A percentile compares a stretch with the other conserved stretches of the same genome.
phyloP scores from a whole-genome alignment of 202 grass and related monocot genomes.

The Thinopyrum obtusiflorum region DNA sequence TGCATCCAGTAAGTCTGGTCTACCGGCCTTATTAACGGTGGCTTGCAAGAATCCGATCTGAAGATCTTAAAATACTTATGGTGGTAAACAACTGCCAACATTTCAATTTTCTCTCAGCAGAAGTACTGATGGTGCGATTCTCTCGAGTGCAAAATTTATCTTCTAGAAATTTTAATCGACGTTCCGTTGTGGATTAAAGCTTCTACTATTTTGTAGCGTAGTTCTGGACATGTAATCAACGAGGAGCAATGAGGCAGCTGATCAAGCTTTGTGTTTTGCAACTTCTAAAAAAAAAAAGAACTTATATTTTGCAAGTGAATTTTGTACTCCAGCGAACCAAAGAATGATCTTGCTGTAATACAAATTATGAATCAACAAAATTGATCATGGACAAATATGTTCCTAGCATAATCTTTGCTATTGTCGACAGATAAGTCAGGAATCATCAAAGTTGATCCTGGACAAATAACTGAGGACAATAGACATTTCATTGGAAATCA shows the following conservation, averaged over 20 bases:
- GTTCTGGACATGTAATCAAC: not conserved
- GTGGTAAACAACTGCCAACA: not conserved
- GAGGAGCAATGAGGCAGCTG: not conserved
- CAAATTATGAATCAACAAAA: no score
- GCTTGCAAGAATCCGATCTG: slow-evolving; percentile 38
- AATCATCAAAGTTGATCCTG: not conserved
- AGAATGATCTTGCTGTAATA: no score
- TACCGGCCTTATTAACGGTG: not conserved
- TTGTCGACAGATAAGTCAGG: not conserved
- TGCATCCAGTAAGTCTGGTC: slow-evolving; percentile 61
- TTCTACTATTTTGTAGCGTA: not conserved
- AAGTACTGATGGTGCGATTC: slow-evolving; percentile 29
- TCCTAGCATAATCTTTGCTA: not conserved
- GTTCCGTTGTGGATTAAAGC: not conserved
- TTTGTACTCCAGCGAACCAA: not conserved
- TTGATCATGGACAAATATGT: not conserved
- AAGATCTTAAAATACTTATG: not conserved
- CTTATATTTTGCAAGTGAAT: not conserved
- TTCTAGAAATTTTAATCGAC: not conserved
- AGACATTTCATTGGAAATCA: no score
- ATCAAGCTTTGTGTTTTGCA: not conserved
- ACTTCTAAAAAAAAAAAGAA: no score
- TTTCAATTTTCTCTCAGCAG: slow-evolving; percentile 1
- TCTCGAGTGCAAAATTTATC: not conserved
- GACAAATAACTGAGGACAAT: not conserved